Conservation (phyloP, 768 basidiomycete species). For the Kwoniella botswanensis region DNA sequence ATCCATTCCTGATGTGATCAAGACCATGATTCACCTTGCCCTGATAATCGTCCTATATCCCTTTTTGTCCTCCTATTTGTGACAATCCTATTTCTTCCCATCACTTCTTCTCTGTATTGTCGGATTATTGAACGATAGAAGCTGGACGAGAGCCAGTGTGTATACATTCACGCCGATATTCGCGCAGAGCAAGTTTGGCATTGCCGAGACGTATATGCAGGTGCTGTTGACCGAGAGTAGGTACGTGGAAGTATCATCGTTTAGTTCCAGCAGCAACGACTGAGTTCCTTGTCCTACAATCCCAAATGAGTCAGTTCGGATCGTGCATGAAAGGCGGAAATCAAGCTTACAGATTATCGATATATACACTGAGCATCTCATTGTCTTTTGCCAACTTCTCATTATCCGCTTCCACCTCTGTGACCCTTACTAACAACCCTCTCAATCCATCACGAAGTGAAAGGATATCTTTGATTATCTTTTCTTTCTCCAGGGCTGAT, state of each 20-base stretch:
- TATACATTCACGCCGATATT: neutral
- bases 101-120: neutral
- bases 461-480: constrained; percentile 50
- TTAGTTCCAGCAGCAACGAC: constrained; percentile 52
- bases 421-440: constrained; percentile 44
- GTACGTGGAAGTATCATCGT: constrained; percentile 7
- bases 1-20: no score
- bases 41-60: neutral
- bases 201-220: neutral
- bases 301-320: neutral
- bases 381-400: constrained; percentile 51
- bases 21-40: neutral
- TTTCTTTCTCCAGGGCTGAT: constrained; percentile 48
- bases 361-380: constrained; percentile 53
- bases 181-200: no score
- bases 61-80: neutral
- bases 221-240: neutral
- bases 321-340: neutral
- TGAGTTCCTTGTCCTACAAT: constrained; percentile 48
- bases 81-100: neutral
- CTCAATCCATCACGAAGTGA: constrained; percentile 43
- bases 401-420: constrained; percentile 47
- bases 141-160: neutral
- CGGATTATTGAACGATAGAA: neutral
- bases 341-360: constrained; percentile 53